Base-by-base conservation (phyloP, 805 yeast genomes). In the Wickerhamiella occidentalis region DNA sequence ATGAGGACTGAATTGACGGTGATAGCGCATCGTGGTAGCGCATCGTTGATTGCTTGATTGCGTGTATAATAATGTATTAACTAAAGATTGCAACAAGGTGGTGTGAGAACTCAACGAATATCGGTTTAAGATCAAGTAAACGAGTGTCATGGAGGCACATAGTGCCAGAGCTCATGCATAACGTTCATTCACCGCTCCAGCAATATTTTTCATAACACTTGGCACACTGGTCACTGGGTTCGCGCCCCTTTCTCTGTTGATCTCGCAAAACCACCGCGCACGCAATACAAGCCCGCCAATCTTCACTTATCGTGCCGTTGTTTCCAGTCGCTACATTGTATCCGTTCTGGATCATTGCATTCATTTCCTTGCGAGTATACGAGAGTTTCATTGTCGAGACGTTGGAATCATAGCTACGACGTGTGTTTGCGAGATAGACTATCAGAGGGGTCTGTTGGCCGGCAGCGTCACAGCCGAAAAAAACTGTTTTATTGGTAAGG, bases 181-280 rank as follows among this genome's bases (percentile, higher is more conserved):
- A n/a, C n/a, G n/a, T n/a, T n/a, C 28, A 6, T 25, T 25, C 9
- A 25, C 82, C 82, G 51, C 73, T 69, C 84, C 84, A 83, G 62
- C 94, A 84, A 63, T 83, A 84, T 2, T 67, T 68, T 25, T 68
- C 65, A 61, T 83, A 83, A 63, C 94, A 84, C 48, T 66, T 51
- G 52, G 74, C 62, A 68, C 94, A 84, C 60, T 82, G 85, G 5
- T 72, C 78, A 12, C 77, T 65, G 54, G 80, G 78, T 12, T 72
- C 68, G 12, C 70, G 64, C 18, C 78, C 78, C 35, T 67, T 63
- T 60, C 85, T 71, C 66, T 82, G 88, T 64, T 80, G 80, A 36
- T 79, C 74, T 64, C 94, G 76, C 64, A 82, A 77, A 52, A 84
- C 68, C 37, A 83, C 74, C 6, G 90, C 90, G 70, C 94, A 84